Percentiles rank a stretch among this genome's conserved stretches.
Evolutionary conservation across 2,329 filamentous ascomycete genomes (phyloP).

Genomic region (Sporothrix pseudoabietina): DNA sequence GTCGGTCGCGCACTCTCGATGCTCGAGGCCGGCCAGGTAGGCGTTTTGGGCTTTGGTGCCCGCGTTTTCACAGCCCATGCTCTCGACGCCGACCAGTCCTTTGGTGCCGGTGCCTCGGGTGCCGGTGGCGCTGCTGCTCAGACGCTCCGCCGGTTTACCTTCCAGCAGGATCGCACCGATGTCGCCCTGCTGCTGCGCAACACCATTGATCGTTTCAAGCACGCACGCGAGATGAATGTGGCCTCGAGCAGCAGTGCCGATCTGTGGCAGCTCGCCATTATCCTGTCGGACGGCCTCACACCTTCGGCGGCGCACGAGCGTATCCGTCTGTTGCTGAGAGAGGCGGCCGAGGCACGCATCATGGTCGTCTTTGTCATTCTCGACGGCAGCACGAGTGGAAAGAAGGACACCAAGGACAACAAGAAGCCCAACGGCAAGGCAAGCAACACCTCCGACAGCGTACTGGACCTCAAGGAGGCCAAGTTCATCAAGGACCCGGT

Average conservation of each 20-base stretch:
- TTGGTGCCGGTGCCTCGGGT: constrained; percentile 44
- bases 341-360: constrained; percentile 89
- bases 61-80: constrained; percentile 83
- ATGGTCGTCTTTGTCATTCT: constrained; percentile 99
- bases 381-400: constrained; percentile 61
- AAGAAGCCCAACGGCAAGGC: constrained; percentile 41
- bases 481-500: constrained; percentile 69
- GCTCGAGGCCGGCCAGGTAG: constrained; percentile 93
- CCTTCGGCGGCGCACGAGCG: constrained; percentile 77
- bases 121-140: constrained; percentile 74
- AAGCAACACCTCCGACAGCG: constrained; percentile 57
- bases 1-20: constrained; percentile 84
- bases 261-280: constrained; percentile 91
- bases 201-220: constrained; percentile 79
- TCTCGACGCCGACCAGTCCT: constrained; percentile 73
- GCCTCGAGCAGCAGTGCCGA: constrained; percentile 56
- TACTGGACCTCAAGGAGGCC: constrained; percentile 86
- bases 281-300: constrained; percentile 92
- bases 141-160: constrained; percentile 81
- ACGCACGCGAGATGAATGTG: constrained; percentile 59
- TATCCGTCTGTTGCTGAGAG: constrained; percentile 78
- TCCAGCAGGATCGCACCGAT: constrained; percentile 83
- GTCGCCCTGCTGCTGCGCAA: constrained; percentile 75
- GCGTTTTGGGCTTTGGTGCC: constrained; percentile 84
- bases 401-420: constrained; percentile 31